Evolutionary conservation across 164 flowering plant species (phyloP).

Genomic region (Magnolia changhungtana): DNA sequence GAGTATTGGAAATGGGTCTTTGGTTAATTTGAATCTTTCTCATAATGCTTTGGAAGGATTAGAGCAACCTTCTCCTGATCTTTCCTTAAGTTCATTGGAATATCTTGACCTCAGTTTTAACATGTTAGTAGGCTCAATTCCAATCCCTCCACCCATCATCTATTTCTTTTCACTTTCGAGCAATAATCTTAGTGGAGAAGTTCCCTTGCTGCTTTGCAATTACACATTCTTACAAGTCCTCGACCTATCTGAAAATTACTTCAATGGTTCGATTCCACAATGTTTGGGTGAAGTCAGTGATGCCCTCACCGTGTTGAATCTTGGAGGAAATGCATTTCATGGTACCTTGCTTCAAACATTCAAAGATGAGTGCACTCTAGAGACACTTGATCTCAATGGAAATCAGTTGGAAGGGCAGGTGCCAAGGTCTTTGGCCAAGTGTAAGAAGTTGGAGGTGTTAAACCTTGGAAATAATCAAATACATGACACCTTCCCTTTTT

Average conservation of each 20-base stretch:
- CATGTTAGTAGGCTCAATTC: not conserved
- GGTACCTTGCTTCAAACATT: not conserved
- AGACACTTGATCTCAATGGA: not conserved
- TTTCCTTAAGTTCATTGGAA: not conserved
- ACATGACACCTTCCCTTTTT: conserved; percentile 1
- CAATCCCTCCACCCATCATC: not conserved
- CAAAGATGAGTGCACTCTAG: not conserved
- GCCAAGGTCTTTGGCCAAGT: not conserved
- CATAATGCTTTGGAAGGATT: not conserved
- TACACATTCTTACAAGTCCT: not conserved
- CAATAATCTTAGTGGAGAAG: conserved; percentile 1
- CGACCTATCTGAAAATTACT: not conserved
- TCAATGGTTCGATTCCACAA: not conserved
- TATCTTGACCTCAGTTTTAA: not conserved
- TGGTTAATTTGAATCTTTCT: not conserved
- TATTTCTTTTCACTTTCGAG: not conserved
- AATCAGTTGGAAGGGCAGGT: not conserved
- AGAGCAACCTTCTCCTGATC: not conserved
- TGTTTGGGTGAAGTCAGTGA: not conserved
- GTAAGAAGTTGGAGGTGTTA: not conserved
- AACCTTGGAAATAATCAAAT: not conserved
- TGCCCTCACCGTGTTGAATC: not conserved
- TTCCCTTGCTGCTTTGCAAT: not conserved
- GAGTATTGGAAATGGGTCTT: not conserved
- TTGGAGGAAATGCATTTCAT: not conserved